Conservation (phyloP, 169 alveolate species). For the Besnoitia besnoiti region DNA sequence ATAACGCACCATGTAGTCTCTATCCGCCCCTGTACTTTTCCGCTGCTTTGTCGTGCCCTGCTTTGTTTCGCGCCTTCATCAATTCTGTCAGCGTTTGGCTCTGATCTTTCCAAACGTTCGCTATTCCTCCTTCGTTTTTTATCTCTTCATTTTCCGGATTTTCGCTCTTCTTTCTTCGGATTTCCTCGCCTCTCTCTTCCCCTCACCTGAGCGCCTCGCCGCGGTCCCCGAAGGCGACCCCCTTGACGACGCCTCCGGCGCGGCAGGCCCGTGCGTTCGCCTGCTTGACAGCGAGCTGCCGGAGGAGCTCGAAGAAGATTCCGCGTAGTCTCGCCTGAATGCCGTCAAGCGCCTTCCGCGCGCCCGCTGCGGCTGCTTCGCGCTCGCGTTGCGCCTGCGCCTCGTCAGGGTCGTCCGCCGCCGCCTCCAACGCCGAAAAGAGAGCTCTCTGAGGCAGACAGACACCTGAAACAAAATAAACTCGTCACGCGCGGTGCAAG, state of each 20-base stretch:
- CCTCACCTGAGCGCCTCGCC: slow-evolving; percentile 32
- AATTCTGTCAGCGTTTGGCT: too few species aligned
- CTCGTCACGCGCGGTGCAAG: too few species aligned
- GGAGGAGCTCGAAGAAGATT: background rate
- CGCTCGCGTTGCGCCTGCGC: slow-evolving; percentile 24
- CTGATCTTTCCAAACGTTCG: too few species aligned
- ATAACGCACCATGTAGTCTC: too few species aligned
- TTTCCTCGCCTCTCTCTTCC: background rate
- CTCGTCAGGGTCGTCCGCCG: background rate
- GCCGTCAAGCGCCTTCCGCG: background rate
- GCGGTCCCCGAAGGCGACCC: background rate
- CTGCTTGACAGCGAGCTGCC: slow-evolving; percentile 22
- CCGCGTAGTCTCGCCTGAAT: background rate
- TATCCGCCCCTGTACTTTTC: too few species aligned
- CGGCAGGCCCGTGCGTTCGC: background rate
- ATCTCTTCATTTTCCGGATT: too few species aligned
- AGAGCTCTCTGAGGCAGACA: background rate
- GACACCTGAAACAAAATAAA: background rate
- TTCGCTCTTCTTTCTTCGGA: background rate
- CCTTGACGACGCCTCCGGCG: background rate
- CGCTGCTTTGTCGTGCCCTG: too few species aligned
- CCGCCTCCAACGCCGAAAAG: background rate
- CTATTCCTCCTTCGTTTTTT: background rate
- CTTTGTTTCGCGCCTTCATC: too few species aligned
- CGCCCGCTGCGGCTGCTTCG: slow-evolving; percentile 6